phyloP scores from a whole-genome alignment of 1,139 yeast genomes.

The Saccharomycopsis crataegensis region DNA sequence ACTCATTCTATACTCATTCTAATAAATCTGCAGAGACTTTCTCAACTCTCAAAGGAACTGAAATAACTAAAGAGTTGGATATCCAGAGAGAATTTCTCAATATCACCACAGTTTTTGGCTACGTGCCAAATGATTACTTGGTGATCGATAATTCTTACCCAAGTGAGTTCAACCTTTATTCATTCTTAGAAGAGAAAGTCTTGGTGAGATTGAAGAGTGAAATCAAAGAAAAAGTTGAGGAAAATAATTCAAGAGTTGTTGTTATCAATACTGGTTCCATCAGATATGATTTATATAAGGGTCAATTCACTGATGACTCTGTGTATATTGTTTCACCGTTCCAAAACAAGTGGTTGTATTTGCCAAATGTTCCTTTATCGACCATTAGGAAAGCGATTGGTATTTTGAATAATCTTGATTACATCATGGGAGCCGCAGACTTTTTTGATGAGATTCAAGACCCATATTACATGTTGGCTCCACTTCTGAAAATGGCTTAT shows the following conservation, averaged over 20 bases:
- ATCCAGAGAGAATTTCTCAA: constrained; percentile 41
- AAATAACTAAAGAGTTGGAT: constrained; percentile 40
- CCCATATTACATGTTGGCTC: constrained; percentile 2
- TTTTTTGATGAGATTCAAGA: not conserved
- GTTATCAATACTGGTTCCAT: constrained; percentile 84
- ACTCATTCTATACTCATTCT: constrained; percentile 63
- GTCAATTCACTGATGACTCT: constrained; percentile 75
- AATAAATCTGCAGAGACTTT: constrained; percentile 27
- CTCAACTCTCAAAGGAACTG: constrained; percentile 46
- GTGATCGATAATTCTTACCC: constrained; percentile 64
- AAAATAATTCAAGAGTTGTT: constrained; percentile 42
- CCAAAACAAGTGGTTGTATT: constrained; percentile 64
- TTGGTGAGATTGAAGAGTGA: constrained; percentile 46
- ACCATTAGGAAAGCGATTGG: constrained; percentile 43
- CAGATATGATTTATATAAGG: constrained; percentile 81
- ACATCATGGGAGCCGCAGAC: constrained; percentile 30
- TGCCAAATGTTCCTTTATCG: constrained; percentile 43
- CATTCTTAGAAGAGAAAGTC: constrained; percentile 51
- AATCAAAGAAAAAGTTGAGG: constrained; percentile 3
- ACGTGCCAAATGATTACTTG: constrained; percentile 58
- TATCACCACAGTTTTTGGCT: constrained; percentile 53
- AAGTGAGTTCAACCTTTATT: constrained; percentile 52
- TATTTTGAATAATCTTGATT: constrained; percentile 42
- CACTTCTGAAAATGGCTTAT: constrained; percentile 8
- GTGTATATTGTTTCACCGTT: constrained; percentile 85